These are phyloP conservation scores for Salix purpurea DNA, from an alignment of 345 rosid genomes.

Conservation along the genomic window DNA sequence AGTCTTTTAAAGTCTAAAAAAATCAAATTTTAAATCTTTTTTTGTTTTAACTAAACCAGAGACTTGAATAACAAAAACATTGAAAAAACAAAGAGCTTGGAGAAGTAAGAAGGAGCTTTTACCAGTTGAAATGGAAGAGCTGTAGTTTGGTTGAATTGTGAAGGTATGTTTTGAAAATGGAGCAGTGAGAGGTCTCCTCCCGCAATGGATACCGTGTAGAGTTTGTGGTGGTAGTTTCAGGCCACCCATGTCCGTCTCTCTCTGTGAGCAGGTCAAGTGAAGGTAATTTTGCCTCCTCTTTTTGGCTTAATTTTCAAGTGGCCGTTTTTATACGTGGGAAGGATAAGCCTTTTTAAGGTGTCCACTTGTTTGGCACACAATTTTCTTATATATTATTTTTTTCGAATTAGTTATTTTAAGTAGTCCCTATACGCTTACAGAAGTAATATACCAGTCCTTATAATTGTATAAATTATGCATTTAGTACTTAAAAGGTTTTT, in stretches of 20 bases:
- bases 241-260: conserved; percentile 34
- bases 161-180: conserved; percentile 23
- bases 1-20: neutral
- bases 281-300: neutral
- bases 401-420: too few species aligned
- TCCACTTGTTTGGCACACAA: too few species aligned
- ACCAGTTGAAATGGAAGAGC: conserved; percentile 30
- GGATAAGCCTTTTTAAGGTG: too few species aligned
- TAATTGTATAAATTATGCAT: too few species aligned
- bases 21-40: neutral
- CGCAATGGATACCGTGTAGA: conserved; percentile 27
- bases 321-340: neutral
- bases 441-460: too few species aligned
- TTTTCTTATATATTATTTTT: too few species aligned
- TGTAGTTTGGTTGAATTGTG: conserved; percentile 2
- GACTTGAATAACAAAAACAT: neutral
- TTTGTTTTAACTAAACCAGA: neutral
- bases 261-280: neutral
- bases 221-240: conserved; percentile 35
- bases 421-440: too few species aligned
- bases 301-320: neutral
- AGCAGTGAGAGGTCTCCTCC: conserved; percentile 20
- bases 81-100: neutral
- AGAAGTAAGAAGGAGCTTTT: neutral
- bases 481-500: too few species aligned